Evolutionary conservation across 2,329 filamentous ascomycete genomes (phyloP).

Genomic region (Claviceps spartinae): DNA sequence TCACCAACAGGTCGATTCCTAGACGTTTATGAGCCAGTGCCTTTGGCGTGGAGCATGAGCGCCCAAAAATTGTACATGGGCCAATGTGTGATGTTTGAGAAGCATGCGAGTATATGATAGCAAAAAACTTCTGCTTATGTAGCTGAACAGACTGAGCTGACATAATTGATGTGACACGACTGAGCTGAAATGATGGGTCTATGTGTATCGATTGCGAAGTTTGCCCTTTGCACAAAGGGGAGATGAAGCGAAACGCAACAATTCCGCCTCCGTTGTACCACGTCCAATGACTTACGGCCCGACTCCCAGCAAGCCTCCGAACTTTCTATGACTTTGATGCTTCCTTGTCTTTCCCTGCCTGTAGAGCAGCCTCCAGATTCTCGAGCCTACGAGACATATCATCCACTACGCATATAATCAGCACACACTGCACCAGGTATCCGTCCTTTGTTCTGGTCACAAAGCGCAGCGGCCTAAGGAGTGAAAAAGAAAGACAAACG

Average conservation of each 20-base stretch:
- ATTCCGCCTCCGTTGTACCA: neutral
- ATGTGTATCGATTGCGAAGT: neutral
- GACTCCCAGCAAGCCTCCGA: neutral
- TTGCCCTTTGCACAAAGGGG: neutral
- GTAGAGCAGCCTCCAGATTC: conserved; percentile 62
- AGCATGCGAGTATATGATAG: neutral
- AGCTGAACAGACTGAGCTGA: neutral
- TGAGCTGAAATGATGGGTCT: neutral
- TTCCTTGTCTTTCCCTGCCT: conserved; percentile 38
- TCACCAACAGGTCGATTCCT: conserved; percentile 2
- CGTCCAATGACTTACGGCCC: neutral
- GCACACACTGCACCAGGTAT: neutral
- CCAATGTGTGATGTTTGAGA: neutral
- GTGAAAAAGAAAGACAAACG: neutral
- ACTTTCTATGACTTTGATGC: conserved; percentile 20
- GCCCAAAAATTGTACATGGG: neutral
- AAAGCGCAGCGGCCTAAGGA: neutral
- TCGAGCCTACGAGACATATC: conserved; percentile 84
- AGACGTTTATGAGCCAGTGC: neutral
- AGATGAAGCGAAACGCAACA: neutral
- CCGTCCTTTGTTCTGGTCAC: neutral
- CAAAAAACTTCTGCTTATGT: neutral
- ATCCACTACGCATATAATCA: conserved; percentile 51
- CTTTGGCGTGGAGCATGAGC: neutral
- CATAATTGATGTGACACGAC: too few relatives aligned